phyloP scores from a whole-genome alignment of 75 land plant species.

The Sequoia sempervirens region DNA sequence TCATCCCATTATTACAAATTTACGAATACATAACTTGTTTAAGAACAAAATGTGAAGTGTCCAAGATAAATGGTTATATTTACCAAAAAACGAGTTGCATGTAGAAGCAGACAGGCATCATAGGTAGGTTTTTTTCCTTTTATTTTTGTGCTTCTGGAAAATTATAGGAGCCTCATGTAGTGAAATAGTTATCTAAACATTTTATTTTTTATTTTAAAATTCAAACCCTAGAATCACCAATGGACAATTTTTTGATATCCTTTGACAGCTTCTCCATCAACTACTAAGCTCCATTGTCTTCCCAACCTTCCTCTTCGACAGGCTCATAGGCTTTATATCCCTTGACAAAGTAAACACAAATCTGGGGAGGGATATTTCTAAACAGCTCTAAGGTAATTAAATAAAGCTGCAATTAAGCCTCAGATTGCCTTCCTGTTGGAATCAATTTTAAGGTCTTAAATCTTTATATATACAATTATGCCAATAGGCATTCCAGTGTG shows the following conservation, averaged over 20 bases:
- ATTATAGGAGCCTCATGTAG: too few species aligned
- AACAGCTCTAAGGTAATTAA: neutral
- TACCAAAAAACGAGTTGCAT: neutral
- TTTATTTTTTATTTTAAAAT: too few species aligned
- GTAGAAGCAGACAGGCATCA: too few species aligned
- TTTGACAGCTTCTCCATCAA: neutral
- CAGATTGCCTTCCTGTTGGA: neutral
- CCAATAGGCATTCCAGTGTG: too few species aligned
- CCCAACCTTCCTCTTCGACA: neutral
- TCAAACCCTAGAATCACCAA: too few species aligned
- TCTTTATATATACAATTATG: neutral
- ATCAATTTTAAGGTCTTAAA: neutral
- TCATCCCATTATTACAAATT: neutral
- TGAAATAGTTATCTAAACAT: too few species aligned
- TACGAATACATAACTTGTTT: neutral
- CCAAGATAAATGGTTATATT: neutral
- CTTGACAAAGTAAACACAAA: neutral
- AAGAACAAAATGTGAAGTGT: neutral
- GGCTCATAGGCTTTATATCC: neutral
- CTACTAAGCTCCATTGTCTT: neutral
- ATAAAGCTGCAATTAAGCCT: neutral
- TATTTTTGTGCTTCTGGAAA: too few species aligned
- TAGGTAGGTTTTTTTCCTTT: too few species aligned
- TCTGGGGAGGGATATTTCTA: neutral
- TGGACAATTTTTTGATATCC: too few species aligned